A percentile compares a stretch with the other conserved stretches of the same genome.
phyloP scores from a whole-genome alignment of 495 filamentous ascomycete species.

The Umbilicaria muhlenbergii region DNA sequence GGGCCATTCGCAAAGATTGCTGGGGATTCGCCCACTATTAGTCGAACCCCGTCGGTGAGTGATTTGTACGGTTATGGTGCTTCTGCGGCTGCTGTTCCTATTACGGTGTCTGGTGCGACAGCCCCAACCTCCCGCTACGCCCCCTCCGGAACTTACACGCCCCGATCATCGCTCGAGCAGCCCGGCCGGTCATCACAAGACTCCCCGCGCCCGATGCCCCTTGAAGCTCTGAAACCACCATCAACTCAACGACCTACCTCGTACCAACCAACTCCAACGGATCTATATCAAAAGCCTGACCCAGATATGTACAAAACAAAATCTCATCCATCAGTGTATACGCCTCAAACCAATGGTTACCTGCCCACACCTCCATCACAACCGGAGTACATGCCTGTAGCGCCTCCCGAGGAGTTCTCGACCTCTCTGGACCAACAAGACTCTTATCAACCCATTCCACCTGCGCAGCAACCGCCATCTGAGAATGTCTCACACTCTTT shows the following conservation, averaged over 20 bases:
- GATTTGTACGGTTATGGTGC: conserved; percentile 58
- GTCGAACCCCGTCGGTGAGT: conserved; percentile 57
- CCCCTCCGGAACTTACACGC: conserved; percentile 34
- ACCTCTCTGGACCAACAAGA: conserved; percentile 5
- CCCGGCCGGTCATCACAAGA: conserved; percentile 30
- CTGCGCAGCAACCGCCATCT: conserved; percentile 3
- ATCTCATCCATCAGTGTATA: conserved; percentile 18
- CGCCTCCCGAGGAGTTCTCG: conserved; percentile 24
- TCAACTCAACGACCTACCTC: conserved; percentile 5
- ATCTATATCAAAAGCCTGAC: conserved; percentile 16
- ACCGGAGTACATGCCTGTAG: conserved; percentile 31
- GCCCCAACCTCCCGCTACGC: conserved; percentile 43
- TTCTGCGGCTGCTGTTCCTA: conserved; percentile 19
- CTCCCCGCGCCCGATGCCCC: conserved; percentile 23
- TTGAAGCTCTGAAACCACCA: conserved; percentile 6
- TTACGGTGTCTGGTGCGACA: conserved; percentile 25
- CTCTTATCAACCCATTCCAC: conserved; percentile 12
- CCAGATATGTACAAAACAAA: conserved; percentile 3
- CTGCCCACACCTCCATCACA: conserved; percentile 32
- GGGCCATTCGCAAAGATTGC: conserved; percentile 73
- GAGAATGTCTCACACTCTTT: neutral
- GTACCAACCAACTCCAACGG: neutral
- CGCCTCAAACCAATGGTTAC: conserved; percentile 23
- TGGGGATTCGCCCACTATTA: conserved; percentile 66
- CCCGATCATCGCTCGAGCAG: conserved; percentile 33